Conservation (phyloP, 768 basidiomycete species). For the Termitomyces sp. region DNA sequence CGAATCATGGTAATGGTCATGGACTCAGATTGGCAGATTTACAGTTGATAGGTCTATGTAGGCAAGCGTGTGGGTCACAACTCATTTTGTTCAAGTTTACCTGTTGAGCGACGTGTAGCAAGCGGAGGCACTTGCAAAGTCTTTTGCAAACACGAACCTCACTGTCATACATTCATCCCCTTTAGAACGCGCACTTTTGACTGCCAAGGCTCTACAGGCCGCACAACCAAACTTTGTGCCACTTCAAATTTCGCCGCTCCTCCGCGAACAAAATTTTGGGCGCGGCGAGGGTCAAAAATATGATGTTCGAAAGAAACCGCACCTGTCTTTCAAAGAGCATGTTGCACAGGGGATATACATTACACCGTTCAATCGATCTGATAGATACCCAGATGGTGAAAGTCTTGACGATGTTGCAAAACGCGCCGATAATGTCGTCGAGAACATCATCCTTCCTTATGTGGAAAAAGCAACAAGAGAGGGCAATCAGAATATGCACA, state of each 20-base stretch:
- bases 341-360: conserved; percentile 52
- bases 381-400: conserved; percentile 70
- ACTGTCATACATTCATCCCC: conserved; percentile 61
- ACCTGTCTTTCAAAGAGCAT: conserved; percentile 39
- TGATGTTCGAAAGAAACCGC: conserved; percentile 24
- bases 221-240: conserved; percentile 42
- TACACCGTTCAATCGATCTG: conserved; percentile 33
- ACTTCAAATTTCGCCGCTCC: conserved; percentile 40
- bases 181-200: conserved; percentile 58
- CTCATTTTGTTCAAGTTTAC: not conserved
- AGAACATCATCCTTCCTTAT: conserved; percentile 51
- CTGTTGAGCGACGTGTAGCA: conserved; percentile 32
- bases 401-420: conserved; percentile 54
- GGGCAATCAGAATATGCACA: conserved; percentile 35
- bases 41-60: conserved; percentile 17
- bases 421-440: conserved; percentile 48
- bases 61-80: conserved; percentile 46
- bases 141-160: conserved; percentile 43
- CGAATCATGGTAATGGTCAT: conserved; percentile 58
- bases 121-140: conserved; percentile 56
- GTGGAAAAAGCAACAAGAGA: conserved; percentile 35
- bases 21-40: not conserved
- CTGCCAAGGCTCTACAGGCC: conserved; percentile 51
- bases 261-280: conserved; percentile 71
- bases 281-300: conserved; percentile 62